phyloP scores from a whole-genome alignment of 441 rosid genomes.

The Cnidoscolus chayamansa region DNA sequence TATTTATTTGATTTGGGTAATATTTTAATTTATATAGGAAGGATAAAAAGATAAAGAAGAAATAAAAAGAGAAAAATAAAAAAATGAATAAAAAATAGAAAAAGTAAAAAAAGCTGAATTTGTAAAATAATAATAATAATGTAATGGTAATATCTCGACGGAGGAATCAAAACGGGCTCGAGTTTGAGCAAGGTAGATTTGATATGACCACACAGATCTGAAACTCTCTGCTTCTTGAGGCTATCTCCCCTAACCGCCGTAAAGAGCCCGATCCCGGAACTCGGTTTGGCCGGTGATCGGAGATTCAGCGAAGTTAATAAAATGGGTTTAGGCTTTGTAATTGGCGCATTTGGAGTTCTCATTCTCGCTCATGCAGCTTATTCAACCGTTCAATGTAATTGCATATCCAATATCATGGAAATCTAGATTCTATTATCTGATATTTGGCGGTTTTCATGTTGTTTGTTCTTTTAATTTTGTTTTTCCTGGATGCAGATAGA shows the following conservation, averaged over 20 bases:
- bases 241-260: neutral
- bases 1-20: too few relatives aligned
- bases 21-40: too few relatives aligned
- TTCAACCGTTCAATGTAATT: slow-evolving; percentile 80
- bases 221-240: neutral
- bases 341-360: slow-evolving; percentile 64
- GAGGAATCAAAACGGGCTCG: neutral
- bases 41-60: too few relatives aligned
- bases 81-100: too few relatives aligned
- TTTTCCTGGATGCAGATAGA: slow-evolving; percentile 48
- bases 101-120: too few relatives aligned
- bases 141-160: too few relatives aligned
- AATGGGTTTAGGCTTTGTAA: slow-evolving; percentile 64
- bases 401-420: neutral
- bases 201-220: slow-evolving; percentile 3
- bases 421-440: slow-evolving; percentile 1
- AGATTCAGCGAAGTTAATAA: slow-evolving; percentile 10
- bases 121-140: too few relatives aligned
- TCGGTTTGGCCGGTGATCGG: slow-evolving; percentile 26
- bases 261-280: slow-evolving; percentile 3
- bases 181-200: neutral
- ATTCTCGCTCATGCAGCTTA: slow-evolving; percentile 79
- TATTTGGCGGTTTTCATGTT: slow-evolving; percentile 14
- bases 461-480: slow-evolving; percentile 9
- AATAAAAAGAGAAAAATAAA: too few relatives aligned